Conservation (phyloP, 176 grass and related monocot species). For the Areca catechu region DNA sequence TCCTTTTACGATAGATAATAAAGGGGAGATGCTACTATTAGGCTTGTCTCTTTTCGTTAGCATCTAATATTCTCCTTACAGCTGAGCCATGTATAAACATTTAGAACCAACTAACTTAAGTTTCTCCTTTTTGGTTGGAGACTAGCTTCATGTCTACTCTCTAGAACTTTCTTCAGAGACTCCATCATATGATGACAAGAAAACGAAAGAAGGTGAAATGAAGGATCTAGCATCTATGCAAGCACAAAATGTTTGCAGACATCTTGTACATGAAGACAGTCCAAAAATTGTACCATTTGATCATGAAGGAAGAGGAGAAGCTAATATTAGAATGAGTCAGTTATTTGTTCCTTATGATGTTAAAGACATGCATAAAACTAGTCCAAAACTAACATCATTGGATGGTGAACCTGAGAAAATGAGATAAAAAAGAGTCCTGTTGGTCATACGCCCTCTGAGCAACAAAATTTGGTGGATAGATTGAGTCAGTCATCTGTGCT, state of each 20-base stretch:
- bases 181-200: not conserved
- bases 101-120: no score
- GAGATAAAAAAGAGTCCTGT: not conserved
- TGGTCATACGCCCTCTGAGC: constrained; percentile 18
- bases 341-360: constrained; percentile 4
- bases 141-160: no score
- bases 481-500: no score
- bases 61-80: no score
- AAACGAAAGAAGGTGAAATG: constrained; percentile 43
- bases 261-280: constrained; percentile 4
- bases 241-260: constrained; percentile 10
- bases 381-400: constrained; percentile 12
- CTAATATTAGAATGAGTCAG: constrained; percentile 5
- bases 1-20: no score
- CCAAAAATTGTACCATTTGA: constrained; percentile 11
- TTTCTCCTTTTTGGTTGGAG: no score
- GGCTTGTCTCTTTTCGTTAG: no score
- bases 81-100: no score
- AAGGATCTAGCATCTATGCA: constrained; percentile 13
- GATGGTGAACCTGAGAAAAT: constrained; percentile 22
- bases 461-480: not conserved
- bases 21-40: no score
- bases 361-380: not conserved
- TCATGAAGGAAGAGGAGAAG: constrained; percentile 3
- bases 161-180: no score